phyloP scores from a whole-genome alignment of 176 grass and related monocot genomes.

The Phragmites australis region DNA sequence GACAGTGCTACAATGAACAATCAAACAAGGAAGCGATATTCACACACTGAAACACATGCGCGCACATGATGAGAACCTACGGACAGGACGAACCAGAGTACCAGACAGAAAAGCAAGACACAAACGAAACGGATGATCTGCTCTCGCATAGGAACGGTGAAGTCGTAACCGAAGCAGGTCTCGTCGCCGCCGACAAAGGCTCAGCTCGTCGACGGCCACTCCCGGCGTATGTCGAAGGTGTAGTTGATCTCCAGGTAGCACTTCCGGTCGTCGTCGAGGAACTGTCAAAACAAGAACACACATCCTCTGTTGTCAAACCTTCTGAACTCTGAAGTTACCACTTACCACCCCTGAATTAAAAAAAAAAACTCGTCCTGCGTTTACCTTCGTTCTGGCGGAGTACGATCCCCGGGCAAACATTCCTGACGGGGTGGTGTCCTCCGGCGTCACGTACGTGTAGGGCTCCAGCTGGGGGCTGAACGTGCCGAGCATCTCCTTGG shows the following conservation, averaged over 20 bases:
- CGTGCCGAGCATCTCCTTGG: conserved; percentile 93
- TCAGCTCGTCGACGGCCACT: conserved; percentile 62
- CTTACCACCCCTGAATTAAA: neutral
- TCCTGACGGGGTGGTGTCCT: conserved; percentile 90
- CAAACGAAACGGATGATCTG: neutral
- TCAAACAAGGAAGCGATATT: conserved; percentile 16
- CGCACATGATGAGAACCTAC: neutral
- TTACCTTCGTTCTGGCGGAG: conserved; percentile 90
- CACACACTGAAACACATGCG: conserved; percentile 17
- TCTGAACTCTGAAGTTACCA: neutral
- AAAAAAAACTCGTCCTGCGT: neutral
- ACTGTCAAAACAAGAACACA: conserved; percentile 44
- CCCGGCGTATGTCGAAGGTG: conserved; percentile 92
- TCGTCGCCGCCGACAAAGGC: neutral
- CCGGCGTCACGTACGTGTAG: conserved; percentile 81
- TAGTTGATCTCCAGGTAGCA: conserved; percentile 98
- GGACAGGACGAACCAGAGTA: neutral
- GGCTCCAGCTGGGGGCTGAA: conserved; percentile 91
- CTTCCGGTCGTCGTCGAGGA: conserved; percentile 90
- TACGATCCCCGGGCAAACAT: conserved; percentile 87
- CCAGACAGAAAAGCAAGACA: neutral
- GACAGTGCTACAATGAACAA: neutral
- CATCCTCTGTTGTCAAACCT: neutral
- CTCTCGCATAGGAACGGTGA: neutral
- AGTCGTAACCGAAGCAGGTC: neutral